Base-by-base conservation (phyloP, 192 early-diverging fungal species). In the Kickxella alabastrina region DNA sequence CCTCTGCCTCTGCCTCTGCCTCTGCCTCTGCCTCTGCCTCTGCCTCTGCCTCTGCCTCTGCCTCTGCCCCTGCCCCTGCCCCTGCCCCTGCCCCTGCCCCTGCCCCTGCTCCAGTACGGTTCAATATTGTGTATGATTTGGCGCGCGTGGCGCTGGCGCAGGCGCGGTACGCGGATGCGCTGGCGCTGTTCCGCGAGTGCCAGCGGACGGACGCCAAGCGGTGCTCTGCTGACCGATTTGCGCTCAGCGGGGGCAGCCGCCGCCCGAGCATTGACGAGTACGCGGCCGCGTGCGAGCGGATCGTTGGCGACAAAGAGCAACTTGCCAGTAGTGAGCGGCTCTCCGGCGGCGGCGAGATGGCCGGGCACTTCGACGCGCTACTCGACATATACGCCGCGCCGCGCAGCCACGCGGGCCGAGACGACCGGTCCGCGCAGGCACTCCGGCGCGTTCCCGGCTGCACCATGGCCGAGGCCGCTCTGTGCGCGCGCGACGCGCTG, bases 251-350 rank as follows among this genome's bases (percentile, higher is more conserved):
- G 25, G 2, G 41, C 29, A 10, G 24, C n/a, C 10, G 19, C 28
- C 26, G 9, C 43, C 57, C 54, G 10, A 61, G 62, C 37, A 37
- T 73, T 6, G 62, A 73, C 34, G 69, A 73, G 54, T 65, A 65
- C 4, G 62, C 26, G 10, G 28, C 18, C 8, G 62, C 69, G 2
- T 73, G 69, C 27, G n/a, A 10, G 6, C 27, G 19, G 1, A 65
- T 71, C 38, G 37, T 41, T 13, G 45, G 19, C 23, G 6, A 3
- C 1, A 22, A n/a, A 18, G 34, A 37, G n/a, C n/a, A n/a, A n/a
- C n/a, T n/a, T n/a, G n/a, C n/a, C n/a, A n/a, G n/a, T n/a, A n/a
- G n/a, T n/a, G n/a, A n/a, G n/a, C n/a, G n/a, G n/a, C n/a, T n/a
- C n/a, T n/a, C n/a, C n/a, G n/a, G n/a, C n/a, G n/a, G n/a, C n/a